A percentile compares a stretch with the other conserved stretches of the same genome.
Evolutionary conservation across 2,329 filamentous ascomycete genomes (phyloP).

Genomic region (Lachnellula suecica): DNA sequence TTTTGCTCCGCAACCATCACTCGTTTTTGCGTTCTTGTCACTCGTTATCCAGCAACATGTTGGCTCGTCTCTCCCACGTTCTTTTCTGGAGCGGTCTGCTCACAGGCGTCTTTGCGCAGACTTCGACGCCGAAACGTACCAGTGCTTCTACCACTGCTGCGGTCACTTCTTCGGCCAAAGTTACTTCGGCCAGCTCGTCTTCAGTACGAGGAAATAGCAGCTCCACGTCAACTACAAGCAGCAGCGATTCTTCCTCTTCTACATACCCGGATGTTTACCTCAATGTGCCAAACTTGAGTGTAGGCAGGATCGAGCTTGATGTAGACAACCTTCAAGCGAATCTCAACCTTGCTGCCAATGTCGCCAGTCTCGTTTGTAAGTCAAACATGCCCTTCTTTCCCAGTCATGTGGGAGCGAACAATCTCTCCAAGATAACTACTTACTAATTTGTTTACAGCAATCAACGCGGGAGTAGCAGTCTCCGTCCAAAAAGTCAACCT

Average conservation of each 20-base stretch:
- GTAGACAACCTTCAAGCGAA: constrained; percentile 59
- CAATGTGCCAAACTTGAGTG: constrained; percentile 55
- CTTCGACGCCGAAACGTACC: not conserved
- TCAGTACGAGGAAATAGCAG: not conserved
- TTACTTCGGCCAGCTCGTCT: constrained; percentile 2
- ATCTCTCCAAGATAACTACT: too few species aligned
- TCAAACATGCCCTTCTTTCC: too few species aligned
- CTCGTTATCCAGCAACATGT: not conserved
- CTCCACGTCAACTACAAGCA: constrained; percentile 5
- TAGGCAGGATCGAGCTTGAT: constrained; percentile 58
- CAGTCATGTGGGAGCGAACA: too few species aligned
- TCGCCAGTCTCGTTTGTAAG: constrained; percentile 59
- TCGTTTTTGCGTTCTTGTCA: not conserved
- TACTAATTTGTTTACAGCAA: too few species aligned
- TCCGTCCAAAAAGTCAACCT: constrained; percentile 54
- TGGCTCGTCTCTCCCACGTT: not conserved
- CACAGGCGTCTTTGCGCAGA: not conserved
- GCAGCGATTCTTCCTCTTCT: constrained; percentile 14
- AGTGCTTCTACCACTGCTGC: constrained; percentile 21
- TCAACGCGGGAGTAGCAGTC: constrained; percentile 49
- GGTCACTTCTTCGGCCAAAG: constrained; percentile 20
- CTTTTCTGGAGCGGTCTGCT: not conserved
- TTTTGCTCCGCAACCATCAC: not conserved
- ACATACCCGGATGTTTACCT: constrained; percentile 56
- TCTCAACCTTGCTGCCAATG: constrained; percentile 58